phyloP scores from a whole-genome alignment of 1,284 basidiomycete genomes.

The Cryptococcus hybrid region DNA sequence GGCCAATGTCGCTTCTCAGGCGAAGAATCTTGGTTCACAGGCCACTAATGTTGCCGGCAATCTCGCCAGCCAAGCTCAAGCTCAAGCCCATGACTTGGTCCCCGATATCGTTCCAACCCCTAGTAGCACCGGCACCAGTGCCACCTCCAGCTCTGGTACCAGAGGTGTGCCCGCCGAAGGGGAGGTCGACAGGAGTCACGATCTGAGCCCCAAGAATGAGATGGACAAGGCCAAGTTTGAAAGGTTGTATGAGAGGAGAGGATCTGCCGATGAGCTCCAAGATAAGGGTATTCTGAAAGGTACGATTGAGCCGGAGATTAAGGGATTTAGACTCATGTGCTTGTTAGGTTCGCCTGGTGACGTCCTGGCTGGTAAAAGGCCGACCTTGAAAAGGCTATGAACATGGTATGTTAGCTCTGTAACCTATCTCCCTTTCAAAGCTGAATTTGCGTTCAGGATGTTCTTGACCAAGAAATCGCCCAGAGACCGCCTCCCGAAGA shows the following conservation, averaged over 20 bases:
- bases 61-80: constrained; percentile 37
- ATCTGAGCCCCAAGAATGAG: constrained; percentile 36
- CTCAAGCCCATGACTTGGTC: constrained; percentile 31
- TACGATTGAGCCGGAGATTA: constrained; percentile 29
- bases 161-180: neutral
- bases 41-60: constrained; percentile 20
- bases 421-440: neutral
- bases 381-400: constrained; percentile 64
- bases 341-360: constrained; percentile 54
- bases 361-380: constrained; percentile 68
- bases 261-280: constrained; percentile 64
- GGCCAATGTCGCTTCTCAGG: constrained; percentile 25
- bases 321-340: neutral
- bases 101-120: constrained; percentile 35
- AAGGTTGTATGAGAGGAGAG: constrained; percentile 59
- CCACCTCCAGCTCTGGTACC: too few species aligned
- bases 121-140: constrained; percentile 2
- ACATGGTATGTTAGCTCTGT: constrained; percentile 54
- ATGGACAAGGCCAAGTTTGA: constrained; percentile 56
- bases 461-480: constrained; percentile 64
- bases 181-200: constrained; percentile 35
- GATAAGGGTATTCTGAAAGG: constrained; percentile 75
- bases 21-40: constrained; percentile 24
- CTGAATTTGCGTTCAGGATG: constrained; percentile 54
- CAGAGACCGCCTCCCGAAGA: constrained; percentile 65